Conservation (phyloP, 2,329 filamentous ascomycete genomes). For the Didymosphaeria variabile region DNA sequence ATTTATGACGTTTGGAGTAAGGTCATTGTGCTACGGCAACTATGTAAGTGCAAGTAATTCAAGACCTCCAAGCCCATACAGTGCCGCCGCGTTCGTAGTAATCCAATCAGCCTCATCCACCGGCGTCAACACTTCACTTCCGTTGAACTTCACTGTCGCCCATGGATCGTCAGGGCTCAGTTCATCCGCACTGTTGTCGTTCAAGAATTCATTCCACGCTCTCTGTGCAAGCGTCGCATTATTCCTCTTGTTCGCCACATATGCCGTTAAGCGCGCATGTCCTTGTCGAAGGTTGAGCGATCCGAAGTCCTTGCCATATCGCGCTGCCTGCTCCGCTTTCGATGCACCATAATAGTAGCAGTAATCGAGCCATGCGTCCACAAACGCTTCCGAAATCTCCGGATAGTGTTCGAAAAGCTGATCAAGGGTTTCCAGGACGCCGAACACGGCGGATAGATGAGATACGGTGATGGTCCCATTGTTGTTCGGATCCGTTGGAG, state of each 20-base stretch:
- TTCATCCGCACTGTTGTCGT: slow-evolving; percentile 47
- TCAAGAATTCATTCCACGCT: slow-evolving; percentile 65
- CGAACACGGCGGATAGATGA: slow-evolving; percentile 67
- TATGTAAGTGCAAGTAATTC: slow-evolving; percentile 59
- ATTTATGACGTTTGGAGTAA: background rate
- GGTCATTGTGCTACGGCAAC: background rate
- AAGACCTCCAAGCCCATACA: slow-evolving; percentile 67
- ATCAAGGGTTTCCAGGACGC: slow-evolving; percentile 65
- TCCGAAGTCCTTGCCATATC: slow-evolving; percentile 62
- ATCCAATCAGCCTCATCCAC: slow-evolving; percentile 67
- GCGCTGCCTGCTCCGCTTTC: slow-evolving; percentile 59
- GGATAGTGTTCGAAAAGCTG: slow-evolving; percentile 63
- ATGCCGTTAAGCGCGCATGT: slow-evolving; percentile 67
- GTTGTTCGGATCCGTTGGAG: slow-evolving; percentile 63
- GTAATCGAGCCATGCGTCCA: slow-evolving; percentile 67
- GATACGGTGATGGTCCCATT: slow-evolving; percentile 61
- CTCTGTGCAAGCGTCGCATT: slow-evolving; percentile 60
- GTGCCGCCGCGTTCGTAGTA: slow-evolving; percentile 64
- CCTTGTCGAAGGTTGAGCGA: slow-evolving; percentile 62
- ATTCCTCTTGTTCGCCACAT: slow-evolving; percentile 55
- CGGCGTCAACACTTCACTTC: slow-evolving; percentile 56
- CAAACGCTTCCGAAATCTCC: slow-evolving; percentile 60
- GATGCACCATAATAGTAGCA: slow-evolving; percentile 66
- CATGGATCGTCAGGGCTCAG: slow-evolving; percentile 56
- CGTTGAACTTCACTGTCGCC: slow-evolving; percentile 52